Evolutionary conservation across 2,329 filamentous ascomycete species (phyloP), one percentile per base, ranked within the genome.

Genomic region (Ophioceras dolichostomum): DNA sequence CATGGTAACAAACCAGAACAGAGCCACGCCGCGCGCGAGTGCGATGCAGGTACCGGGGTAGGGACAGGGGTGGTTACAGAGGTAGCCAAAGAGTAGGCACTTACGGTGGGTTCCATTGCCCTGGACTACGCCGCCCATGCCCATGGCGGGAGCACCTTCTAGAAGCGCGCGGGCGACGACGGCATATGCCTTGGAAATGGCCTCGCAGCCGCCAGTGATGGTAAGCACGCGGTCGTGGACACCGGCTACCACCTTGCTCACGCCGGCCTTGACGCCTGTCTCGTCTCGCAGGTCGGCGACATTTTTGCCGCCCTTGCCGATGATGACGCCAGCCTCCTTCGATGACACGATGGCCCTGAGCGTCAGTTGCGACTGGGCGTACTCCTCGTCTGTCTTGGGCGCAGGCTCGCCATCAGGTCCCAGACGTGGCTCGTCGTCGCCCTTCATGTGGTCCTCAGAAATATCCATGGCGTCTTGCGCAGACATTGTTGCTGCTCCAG

Each of bases 251-350:
- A 96, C 91, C 69, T 98, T 98, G 75, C 88, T 95, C 46, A 98
- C 91, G 47, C 91, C 91, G 43, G 91, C 91, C 65, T 93, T 94
- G 52, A 98, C 91, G 42, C 89, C 91, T 47, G 91, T 98, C 66
- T 96, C 89, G 53, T 98, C 89, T 56, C 91, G 82, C 45, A 98
- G 73, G 55, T 96, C 89, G 34, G 91, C 91, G 39, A 98, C 91
- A 54, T 98, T 96, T 73, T 96, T 94, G 56, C 91, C 91, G 40
- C 82, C 87, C 67, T 98, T 98, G 61, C 91, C 91, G 60, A 98
- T 98, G 61, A 98, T 96, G 52, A 98, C 87, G 55, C 91, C 91
- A 42, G 91, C 91, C 65, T 98, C 91, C 68, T 96, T 96, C 59
- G 91, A 95, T 24, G 91, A 95, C 48, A 98, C 91, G 57, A 98